These are phyloP conservation scores for Blastomyces gilchristii DNA, from an alignment of 2,329 filamentous ascomycete genomes.

Conservation along the genomic window DNA sequence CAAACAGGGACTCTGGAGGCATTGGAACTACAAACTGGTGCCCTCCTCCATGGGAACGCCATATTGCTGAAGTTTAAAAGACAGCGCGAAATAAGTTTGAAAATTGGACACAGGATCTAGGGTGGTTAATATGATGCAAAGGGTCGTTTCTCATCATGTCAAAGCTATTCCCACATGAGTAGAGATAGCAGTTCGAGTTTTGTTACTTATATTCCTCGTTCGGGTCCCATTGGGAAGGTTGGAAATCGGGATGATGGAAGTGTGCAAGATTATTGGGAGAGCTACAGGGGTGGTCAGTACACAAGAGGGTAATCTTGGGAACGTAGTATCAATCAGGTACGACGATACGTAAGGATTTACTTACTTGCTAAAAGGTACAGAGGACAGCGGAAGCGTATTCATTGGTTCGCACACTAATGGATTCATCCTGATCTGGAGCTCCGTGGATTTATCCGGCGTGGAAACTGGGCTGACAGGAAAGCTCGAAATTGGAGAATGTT, in stretches of 20 bases:
- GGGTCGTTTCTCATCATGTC: slow-evolving; percentile 3
- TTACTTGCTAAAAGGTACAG: slow-evolving; percentile 34
- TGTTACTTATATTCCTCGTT: slow-evolving; percentile 26
- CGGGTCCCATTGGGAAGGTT: slow-evolving; percentile 38
- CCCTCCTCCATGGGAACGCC: neutral
- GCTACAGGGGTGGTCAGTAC: slow-evolving; percentile 19
- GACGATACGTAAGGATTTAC: slow-evolving; percentile 5
- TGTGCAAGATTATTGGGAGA: slow-evolving; percentile 38
- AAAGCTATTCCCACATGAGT: neutral
- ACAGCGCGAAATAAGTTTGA: neutral
- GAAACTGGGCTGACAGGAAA: slow-evolving; percentile 22
- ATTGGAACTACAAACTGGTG: neutral
- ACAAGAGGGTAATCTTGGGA: neutral
- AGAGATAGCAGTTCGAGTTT: neutral
- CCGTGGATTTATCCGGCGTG: slow-evolving; percentile 22
- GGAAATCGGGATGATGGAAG: slow-evolving; percentile 38
- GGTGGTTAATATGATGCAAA: neutral
- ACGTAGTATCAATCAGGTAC: neutral
- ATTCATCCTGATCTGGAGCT: slow-evolving; percentile 32
- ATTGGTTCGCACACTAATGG: slow-evolving; percentile 34
- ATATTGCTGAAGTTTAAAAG: neutral
- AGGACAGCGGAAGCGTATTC: slow-evolving; percentile 31
- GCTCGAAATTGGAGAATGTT: slow-evolving; percentile 18
- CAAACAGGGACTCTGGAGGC: neutral
- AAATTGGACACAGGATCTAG: neutral